Evolutionary conservation across 2,329 filamentous ascomycete species (phyloP), one percentile per base, ranked within the genome.

Genomic region (Pseudogymnoascus sp.): DNA sequence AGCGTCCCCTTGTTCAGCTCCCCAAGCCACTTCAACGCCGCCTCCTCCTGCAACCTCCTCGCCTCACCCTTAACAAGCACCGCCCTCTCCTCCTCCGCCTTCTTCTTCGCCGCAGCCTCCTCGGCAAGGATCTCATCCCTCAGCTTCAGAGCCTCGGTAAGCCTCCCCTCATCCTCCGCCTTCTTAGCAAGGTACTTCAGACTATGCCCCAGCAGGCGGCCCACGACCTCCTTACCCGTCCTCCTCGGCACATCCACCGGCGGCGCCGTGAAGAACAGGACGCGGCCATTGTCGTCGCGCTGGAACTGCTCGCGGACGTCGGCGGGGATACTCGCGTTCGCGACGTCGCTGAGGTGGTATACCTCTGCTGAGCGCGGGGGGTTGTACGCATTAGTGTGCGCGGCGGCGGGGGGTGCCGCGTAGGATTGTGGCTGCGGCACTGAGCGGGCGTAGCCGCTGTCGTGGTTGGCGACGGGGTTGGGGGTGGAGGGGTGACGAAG

Each of bases 181-280:
- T 79, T 80, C 5, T 77, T 75, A 3, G 78, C 79, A 3, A 82
- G 73, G 65, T 82, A 83, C 64, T 77, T 77, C 6, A 82, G 72
- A 6, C 79, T 81, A 67, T 83, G 81, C 2, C 76, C 74, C 1
- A 83, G 70, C 38, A 71, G 65, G 67, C 1, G 44, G 64, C 7
- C 69, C 64, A 29, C 26, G 26, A 9, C 7, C 26, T 29, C 6
- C 26, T 9, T 29, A 19, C 70, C 66, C 9, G 69, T 65, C 33
- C 73, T 35, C 26, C 65, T 68, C 35, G 71, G 68, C 62, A 65
- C 62, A 67, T 86, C 82, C 46, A 88, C 73, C 1, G 88, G 88
- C 3, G 87, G 87, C 0, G 81, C 77, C 1, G 85, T 85, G 77
- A 88, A 90, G 77, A 89, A 90, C 6, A 90, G 77, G 0, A 90